Evolutionary conservation across 2,329 filamentous ascomycete species (phyloP), one percentile per base, ranked within the genome.

Genomic region (Aspergillus sergii): DNA sequence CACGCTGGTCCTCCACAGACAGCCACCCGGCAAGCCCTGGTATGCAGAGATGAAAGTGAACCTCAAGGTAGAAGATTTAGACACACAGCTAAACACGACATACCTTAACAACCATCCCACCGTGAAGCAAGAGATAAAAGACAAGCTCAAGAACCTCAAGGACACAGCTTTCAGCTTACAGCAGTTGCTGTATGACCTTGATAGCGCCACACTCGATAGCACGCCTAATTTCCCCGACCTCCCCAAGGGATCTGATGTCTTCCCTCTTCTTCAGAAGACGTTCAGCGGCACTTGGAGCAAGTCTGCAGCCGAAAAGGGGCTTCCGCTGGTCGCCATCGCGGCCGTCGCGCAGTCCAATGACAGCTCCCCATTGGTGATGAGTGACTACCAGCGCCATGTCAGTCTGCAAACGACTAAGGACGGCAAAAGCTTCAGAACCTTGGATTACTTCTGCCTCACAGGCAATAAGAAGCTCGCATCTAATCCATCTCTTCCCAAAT

Each of bases 91-190:
- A 4, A 28, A 61, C 16, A 64, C 45, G 1, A 23, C 58, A 4
- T 64, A 64, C 41, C 26, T 64, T 11, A 53, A 51, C 19, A 61
- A 54, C 36, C 53, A 64, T 30, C 62, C 53, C 1, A 34, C 55
- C 1, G 28, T 54, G 1, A n/a, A 48, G 19, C 30, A 45, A 3
- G 28, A 57, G n/a, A 45, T 64, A 7, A 21, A 26, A 11, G 11
- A 39, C 3, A 9, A 45, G 32, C 59, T 64, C 1, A 34, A 46
- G n/a, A 64, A 62, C 30, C 51, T 64, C 16, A 62, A 59, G 2
- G 43, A 57, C 30, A 58, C 57, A 2, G 62, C 62, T 11, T 64
- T 64, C 46, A 64, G 63, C 46, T 21, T 64, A 7, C 56, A 64
- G 45, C 59, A 64, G 56, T 23, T 64, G 1, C 19, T 64, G 1